phyloP scores from a whole-genome alignment of 1,139 yeast genomes.

The Yamadazyma atlantica region DNA sequence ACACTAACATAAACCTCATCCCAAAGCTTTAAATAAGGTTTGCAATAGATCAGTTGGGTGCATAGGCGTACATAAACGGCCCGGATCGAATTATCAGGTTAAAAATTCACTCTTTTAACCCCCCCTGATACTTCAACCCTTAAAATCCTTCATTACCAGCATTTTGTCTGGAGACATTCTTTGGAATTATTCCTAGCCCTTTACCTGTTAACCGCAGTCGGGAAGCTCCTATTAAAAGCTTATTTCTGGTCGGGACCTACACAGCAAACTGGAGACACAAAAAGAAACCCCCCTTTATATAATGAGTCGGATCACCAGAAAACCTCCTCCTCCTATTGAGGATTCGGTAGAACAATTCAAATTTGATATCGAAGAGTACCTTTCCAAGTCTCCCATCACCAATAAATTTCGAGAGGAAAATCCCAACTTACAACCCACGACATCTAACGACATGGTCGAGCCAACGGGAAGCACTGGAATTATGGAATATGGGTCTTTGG shows the following conservation, averaged over 20 bases:
- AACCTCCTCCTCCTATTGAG: constrained; percentile 13
- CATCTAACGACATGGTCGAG: constrained; percentile 9
- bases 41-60: neutral
- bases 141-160: neutral
- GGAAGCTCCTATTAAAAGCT: no score
- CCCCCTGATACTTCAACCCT: neutral
- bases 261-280: neutral
- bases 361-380: constrained; percentile 22
- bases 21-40: no score
- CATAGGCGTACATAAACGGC: constrained; percentile 1
- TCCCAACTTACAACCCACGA: constrained; percentile 27
- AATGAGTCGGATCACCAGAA: constrained; percentile 10
- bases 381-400: constrained; percentile 24
- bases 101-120: no score
- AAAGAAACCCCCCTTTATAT: neutral
- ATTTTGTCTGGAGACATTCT: no score
- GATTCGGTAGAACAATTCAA: constrained; percentile 8
- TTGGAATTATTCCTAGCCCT: no score
- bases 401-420: constrained; percentile 22
- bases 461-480: neutral
- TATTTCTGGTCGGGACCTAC: no score
- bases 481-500: constrained; percentile 13
- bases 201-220: no score
- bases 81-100: no score
- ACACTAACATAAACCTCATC: no score